phyloP scores from a whole-genome alignment of 129 eudicot genomes.

The Pittosporum tobira region DNA sequence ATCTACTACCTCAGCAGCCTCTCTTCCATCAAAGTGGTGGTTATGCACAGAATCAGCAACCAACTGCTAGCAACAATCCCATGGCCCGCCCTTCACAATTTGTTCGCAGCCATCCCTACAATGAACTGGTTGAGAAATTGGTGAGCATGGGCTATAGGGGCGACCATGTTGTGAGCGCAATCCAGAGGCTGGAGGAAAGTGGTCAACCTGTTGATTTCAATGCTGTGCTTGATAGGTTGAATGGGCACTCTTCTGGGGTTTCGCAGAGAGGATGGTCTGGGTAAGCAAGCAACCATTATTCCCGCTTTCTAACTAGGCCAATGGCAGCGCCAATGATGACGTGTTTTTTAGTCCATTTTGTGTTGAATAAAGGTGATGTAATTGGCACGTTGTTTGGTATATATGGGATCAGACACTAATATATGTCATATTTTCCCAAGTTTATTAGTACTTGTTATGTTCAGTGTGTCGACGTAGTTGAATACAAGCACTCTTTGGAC shows the following conservation, averaged over 20 bases:
- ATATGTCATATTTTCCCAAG: no score
- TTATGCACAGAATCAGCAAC: slow-evolving; percentile 45
- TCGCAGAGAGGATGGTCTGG: slow-evolving; percentile 80
- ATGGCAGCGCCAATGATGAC: slow-evolving; percentile 15
- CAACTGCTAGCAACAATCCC: slow-evolving; percentile 25
- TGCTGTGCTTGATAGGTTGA: slow-evolving; percentile 80
- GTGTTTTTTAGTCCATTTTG: slow-evolving; percentile 18
- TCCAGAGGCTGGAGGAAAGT: slow-evolving; percentile 87
- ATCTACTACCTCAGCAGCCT: slow-evolving; percentile 35
- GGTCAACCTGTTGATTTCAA: slow-evolving; percentile 83
- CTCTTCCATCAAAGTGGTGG: slow-evolving; percentile 40
- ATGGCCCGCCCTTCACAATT: slow-evolving; percentile 42
- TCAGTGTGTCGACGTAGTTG: background rate
- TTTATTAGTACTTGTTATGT: no score
- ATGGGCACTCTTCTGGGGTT: slow-evolving; percentile 55
- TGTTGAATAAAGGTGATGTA: slow-evolving; percentile 39
- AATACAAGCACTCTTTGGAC: background rate
- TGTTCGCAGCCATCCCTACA: slow-evolving; percentile 58
- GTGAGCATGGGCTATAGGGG: slow-evolving; percentile 86
- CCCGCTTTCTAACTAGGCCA: background rate
- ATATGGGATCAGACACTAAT: no score
- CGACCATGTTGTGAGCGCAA: slow-evolving; percentile 62
- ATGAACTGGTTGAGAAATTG: slow-evolving; percentile 71
- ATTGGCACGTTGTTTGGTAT: slow-evolving; percentile 25
- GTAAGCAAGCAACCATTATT: slow-evolving; percentile 9